Evolutionary conservation across 345 rosid genomes (phyloP), one percentile per base, ranked within the genome.

Genomic region (Populus ilicifolia): DNA sequence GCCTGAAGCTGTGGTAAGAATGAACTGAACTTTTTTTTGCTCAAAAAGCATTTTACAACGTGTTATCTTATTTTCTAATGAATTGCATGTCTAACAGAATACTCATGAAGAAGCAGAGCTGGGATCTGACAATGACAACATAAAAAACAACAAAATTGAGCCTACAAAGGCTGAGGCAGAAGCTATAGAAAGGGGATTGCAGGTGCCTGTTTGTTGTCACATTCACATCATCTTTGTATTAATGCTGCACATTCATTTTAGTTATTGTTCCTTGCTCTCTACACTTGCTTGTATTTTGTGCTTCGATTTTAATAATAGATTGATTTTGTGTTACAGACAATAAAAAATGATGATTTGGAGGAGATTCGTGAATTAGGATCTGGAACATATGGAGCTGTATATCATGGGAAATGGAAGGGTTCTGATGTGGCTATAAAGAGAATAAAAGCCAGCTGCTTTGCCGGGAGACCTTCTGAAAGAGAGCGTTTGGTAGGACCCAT

Each of bases 331-430:
- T 83, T 66, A 41, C 86, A 96, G 99, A 91, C 89, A 23, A 92
- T 96, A 80, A 91, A 78, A 80, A 92, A 91, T 75, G 92, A 92
- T 85, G 99, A 96, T 88, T 85, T 96, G 80, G 99, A 93, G 87
- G 99, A 96, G 89, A 84, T 93, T 43, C 88, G 99, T 54, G 95
- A 89, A 83, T 75, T 96, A 75, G 99, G 99, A 75, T 88, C 90
- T 72, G 99, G 99, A 81, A 92, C 99, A 27, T 96, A 96, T 82
- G 99, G 98, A 77, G 88, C 98, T 83, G 99, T 96, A 82, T 94
- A 83, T 83, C 97, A 96, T 89, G 98, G 98, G 48, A 93, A 93
- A 82, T 96, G 99, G 99, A 96, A 89, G 86, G 99, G 99, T 83
- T 93, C 99, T 75, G 98, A 96, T 86, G 98, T 96, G 71, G 99